These are phyloP conservation scores for Blastobotrys petasosporus DNA, from an alignment of 1,139 yeast genomes.

Conservation along the genomic window DNA sequence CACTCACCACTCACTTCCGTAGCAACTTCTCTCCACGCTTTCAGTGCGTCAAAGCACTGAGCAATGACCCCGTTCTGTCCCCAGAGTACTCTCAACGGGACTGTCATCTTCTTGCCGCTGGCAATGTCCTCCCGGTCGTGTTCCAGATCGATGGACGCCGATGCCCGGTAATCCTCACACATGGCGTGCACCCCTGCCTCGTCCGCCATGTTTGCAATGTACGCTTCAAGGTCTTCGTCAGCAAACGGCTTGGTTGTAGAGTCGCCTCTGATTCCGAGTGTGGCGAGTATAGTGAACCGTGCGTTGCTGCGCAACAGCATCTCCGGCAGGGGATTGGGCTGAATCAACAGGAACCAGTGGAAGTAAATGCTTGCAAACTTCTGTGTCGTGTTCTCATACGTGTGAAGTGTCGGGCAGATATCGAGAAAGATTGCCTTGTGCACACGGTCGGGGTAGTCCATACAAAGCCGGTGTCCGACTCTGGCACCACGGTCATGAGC, in stretches of 20 bases:
- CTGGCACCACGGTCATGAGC: conserved; percentile 21
- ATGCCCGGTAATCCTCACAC: conserved; percentile 20
- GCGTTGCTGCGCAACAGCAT: conserved; percentile 11
- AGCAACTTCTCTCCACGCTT: conserved; percentile 15
- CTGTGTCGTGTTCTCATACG: conserved; percentile 14
- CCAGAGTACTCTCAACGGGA: conserved; percentile 16
- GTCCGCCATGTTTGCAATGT: not conserved
- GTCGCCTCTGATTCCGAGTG: not conserved
- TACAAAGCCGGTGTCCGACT: conserved; percentile 18
- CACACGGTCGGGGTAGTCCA: conserved; percentile 14
- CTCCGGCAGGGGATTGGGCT: conserved; percentile 18
- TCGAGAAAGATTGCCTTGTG: conserved; percentile 16
- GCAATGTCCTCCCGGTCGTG: conserved; percentile 15
- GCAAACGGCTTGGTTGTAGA: conserved; percentile 4
- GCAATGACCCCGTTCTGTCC: conserved; percentile 15
- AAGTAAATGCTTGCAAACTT: conserved; percentile 16
- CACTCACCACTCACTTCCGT: conserved; percentile 12
- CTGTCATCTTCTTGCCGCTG: conserved; percentile 7
- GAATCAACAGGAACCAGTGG: conserved; percentile 20
- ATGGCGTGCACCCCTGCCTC: conserved; percentile 14
- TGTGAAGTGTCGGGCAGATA: conserved; percentile 18
- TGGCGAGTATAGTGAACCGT: no score
- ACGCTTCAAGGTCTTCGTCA: conserved; percentile 1
- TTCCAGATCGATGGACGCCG: conserved; percentile 17
- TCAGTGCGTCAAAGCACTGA: conserved; percentile 14